These are phyloP conservation scores for Sarocladium brachiariae DNA, from an alignment of 2,329 filamentous ascomycete genomes.

Conservation along the genomic window DNA sequence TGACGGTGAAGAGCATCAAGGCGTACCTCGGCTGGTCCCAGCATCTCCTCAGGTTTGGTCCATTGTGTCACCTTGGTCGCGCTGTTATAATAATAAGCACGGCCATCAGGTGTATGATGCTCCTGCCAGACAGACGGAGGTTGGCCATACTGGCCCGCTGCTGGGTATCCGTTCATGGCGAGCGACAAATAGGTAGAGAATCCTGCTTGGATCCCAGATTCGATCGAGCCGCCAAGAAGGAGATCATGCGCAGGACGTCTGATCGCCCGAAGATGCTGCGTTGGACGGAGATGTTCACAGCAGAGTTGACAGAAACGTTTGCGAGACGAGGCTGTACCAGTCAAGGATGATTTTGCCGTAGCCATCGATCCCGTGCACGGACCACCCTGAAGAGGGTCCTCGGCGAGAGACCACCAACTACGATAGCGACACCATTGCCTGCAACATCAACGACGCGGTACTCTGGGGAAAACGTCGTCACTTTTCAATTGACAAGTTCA, in stretches of 20 bases:
- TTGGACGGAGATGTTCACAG: not conserved
- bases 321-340: not conserved
- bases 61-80: conserved; percentile 85
- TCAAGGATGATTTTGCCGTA: conserved; percentile 1
- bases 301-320: not conserved
- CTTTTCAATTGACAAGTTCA: no score
- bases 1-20: not conserved
- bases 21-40: conserved; percentile 72
- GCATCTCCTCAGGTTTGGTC: conserved; percentile 86
- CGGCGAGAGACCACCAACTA: not conserved
- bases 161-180: conserved; percentile 51
- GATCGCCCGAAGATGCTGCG: not conserved
- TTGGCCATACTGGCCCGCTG: conserved; percentile 35
- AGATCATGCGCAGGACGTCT: no score
- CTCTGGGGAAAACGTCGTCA: no score
- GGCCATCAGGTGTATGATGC: conserved; percentile 72
- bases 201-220: no score
- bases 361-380: conserved; percentile 1
- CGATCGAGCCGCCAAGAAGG: no score
- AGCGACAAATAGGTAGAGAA: not conserved
- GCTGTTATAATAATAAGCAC: conserved; percentile 85
- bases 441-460: no score
- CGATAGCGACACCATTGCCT: no score
- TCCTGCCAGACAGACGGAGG: conserved; percentile 66
- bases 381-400: not conserved